Percentiles rank a stretch among this genome's conserved stretches.
These are phyloP conservation scores for Xylaria sp. DNA, from an alignment of 2,329 filamentous ascomycete species.

Conservation along the genomic window DNA sequence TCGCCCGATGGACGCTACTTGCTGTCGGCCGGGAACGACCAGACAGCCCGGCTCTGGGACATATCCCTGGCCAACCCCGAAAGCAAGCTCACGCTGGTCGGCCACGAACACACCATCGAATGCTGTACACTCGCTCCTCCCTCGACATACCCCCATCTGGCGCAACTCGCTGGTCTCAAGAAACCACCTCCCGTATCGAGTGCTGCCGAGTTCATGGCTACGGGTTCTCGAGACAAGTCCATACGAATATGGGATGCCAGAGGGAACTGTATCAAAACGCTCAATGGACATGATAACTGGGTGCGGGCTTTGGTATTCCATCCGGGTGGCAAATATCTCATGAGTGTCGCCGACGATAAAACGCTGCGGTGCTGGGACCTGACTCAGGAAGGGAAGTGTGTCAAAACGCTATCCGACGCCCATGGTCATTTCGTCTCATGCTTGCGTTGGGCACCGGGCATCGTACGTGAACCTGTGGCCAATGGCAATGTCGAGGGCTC, in stretches of 20 bases:
- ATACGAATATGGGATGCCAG: slow-evolving; percentile 90
- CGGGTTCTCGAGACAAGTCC: slow-evolving; percentile 87
- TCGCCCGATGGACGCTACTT: slow-evolving; percentile 86
- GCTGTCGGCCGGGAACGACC: slow-evolving; percentile 83
- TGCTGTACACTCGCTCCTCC: slow-evolving; percentile 89
- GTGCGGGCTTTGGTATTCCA: slow-evolving; percentile 87
- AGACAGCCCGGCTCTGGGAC: slow-evolving; percentile 86
- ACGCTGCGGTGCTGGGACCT: slow-evolving; percentile 95
- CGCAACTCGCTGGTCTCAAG: slow-evolving; percentile 81
- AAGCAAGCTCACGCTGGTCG: slow-evolving; percentile 80
- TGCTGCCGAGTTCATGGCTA: slow-evolving; percentile 88
- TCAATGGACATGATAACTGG: slow-evolving; percentile 95
- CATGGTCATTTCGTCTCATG: slow-evolving; percentile 89
- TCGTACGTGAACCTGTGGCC: slow-evolving; percentile 68
- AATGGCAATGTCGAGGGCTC: slow-evolving; percentile 53
- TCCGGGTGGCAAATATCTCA: slow-evolving; percentile 87
- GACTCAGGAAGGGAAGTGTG: slow-evolving; percentile 87
- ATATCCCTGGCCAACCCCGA: slow-evolving; percentile 74
- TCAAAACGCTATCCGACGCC: slow-evolving; percentile 80
- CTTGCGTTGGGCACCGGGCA: slow-evolving; percentile 85
- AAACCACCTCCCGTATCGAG: slow-evolving; percentile 79
- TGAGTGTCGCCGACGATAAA: slow-evolving; percentile 90
- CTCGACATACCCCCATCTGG: slow-evolving; percentile 79
- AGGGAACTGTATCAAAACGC: slow-evolving; percentile 84
- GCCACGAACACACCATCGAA: slow-evolving; percentile 87